These are phyloP conservation scores for Sugiyamaella smithiae DNA, from an alignment of 805 yeast genomes.

Conservation along the genomic window DNA sequence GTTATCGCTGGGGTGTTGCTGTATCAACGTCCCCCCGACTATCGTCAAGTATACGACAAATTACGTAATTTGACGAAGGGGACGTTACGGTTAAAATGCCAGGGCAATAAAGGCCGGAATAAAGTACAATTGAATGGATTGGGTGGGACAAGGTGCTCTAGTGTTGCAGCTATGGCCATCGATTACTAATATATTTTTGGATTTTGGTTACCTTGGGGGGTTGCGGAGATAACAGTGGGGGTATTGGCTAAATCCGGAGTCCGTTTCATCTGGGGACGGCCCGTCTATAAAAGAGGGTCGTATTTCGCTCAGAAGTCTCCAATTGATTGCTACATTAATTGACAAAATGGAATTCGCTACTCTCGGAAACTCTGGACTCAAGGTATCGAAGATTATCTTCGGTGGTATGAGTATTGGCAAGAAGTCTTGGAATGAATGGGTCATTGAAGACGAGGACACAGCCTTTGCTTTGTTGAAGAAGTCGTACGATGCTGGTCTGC, in stretches of 20 bases:
- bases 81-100: too few species aligned
- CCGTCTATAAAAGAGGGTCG: background rate
- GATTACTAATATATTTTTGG: too few species aligned
- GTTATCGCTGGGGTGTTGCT: too few species aligned
- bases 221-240: conserved; percentile 3
- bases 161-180: too few species aligned
- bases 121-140: too few species aligned
- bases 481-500: conserved; percentile 44
- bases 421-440: conserved; percentile 43
- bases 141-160: too few species aligned
- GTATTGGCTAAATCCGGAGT: conserved; percentile 3
- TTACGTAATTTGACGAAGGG: too few species aligned
- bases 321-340: background rate
- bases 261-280: background rate
- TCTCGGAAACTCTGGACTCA: conserved; percentile 38
- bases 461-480: conserved; percentile 44
- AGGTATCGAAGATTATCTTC: conserved; percentile 36
- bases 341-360: conserved; percentile 13
- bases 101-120: too few species aligned
- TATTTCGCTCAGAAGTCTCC: background rate
- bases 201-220: too few species aligned
- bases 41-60: too few species aligned
- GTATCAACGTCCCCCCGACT: too few species aligned
- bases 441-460: conserved; percentile 43
- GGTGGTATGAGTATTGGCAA: conserved; percentile 47